Conservation (phyloP, 2,329 filamentous ascomycete species). For the Fusarium scirpi region DNA sequence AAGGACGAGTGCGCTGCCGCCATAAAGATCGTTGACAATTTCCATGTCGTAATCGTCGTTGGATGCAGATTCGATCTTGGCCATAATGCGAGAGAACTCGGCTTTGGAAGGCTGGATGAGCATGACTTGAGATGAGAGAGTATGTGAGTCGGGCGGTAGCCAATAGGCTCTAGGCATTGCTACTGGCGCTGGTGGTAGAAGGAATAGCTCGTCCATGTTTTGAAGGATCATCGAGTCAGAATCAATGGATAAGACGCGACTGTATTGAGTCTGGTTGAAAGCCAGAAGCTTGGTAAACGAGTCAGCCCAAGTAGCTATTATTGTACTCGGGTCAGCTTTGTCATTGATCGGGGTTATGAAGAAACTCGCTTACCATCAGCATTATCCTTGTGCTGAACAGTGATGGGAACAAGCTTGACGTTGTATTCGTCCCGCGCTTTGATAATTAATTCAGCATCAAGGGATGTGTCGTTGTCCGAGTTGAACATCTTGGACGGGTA, state of each 20-base stretch:
- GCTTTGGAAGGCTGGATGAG: constrained; percentile 67
- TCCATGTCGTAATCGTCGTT: constrained; percentile 73
- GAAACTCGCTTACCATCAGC: no score
- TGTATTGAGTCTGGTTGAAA: constrained; percentile 74
- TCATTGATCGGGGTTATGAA: no score
- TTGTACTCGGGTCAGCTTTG: no score
- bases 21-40: constrained; percentile 71
- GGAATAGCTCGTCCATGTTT: constrained; percentile 77
- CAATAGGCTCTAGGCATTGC: constrained; percentile 81
- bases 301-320: constrained; percentile 62
- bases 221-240: constrained; percentile 59
- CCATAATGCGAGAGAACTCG: constrained; percentile 59
- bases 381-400: no score
- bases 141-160: constrained; percentile 62
- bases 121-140: constrained; percentile 69
- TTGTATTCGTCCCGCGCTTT: no score
- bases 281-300: constrained; percentile 76
- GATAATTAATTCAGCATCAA: no score
- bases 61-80: constrained; percentile 40
- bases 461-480: no score
- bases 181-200: constrained; percentile 69
- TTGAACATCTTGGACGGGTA: no score
- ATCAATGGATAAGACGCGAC: constrained; percentile 62
- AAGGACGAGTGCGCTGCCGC: no score
- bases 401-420: no score